Base-by-base conservation (phyloP, 164 flowering plant species). In the Tetrastigma voinierianum region DNA sequence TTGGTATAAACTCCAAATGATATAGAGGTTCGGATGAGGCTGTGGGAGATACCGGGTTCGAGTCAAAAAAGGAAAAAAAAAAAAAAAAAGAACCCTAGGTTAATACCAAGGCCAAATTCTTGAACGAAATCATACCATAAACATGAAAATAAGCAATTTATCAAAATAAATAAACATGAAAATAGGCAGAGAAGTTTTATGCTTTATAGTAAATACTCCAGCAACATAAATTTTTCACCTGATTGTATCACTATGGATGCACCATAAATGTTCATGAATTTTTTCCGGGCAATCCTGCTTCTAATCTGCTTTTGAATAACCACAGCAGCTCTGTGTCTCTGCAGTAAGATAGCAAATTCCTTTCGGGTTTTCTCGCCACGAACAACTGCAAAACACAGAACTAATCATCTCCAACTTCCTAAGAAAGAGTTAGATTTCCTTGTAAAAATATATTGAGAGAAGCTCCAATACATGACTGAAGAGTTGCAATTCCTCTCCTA, bases 221-320 rank as follows among this genome's bases (percentile, higher is more conserved):
- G 40, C 11, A 13, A 24, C 4, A 53, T 19, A 44, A 19, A 11
- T 12, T 21, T 32, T 70, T 59, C 81, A 95, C 99, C 94, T 75
- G 99, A 86, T 70, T 96, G 99, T 66, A 96, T 84, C 53, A 78
- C 57, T 24, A 87, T 45, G 46, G 97, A 80, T 57, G 98, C 97
- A 69, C 78, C 68, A 43, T 65, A 67, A 32, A 76, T 61, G 57
- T 75, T 66, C 68, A 68, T 65, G 68, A 74, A 87, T n/a, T 40
- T 70, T 70, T 75, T 82, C 67, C 80, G 78, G 16, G 76, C 51
- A 52, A 71, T 74, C 72, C 67, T 85, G 72, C 80, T 74, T 77
- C 87, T 93, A 2, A 83, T 66, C 55, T 82, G 74, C 69, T 70
- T 87, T 68, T 96, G 98, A 67, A 96, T 88, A 21, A 70, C 61